phyloP scores from a whole-genome alignment of 1,284 basidiomycete species.

The Anthracocystis panici-leucophaei region DNA sequence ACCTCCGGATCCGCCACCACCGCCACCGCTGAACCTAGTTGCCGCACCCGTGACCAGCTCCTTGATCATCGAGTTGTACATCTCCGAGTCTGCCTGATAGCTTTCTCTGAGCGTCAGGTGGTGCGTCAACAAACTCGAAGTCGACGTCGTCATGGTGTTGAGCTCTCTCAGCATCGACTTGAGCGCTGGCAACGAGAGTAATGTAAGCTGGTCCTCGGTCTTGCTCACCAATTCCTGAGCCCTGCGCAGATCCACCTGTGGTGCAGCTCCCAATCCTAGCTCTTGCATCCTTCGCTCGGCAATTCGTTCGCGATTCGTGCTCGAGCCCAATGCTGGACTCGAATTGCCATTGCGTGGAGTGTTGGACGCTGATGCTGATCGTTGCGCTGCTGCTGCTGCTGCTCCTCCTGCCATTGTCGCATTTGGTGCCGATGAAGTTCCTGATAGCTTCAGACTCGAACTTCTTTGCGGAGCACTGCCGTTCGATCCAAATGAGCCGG shows the following conservation, averaged over 20 bases:
- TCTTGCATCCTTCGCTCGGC: constrained; percentile 57
- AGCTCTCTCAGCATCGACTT: constrained; percentile 57
- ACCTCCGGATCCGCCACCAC: constrained; percentile 10
- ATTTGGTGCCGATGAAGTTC: constrained; percentile 2
- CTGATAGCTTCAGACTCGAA: constrained; percentile 27
- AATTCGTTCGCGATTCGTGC: constrained; percentile 43
- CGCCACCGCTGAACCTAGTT: constrained; percentile 37
- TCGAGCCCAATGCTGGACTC: constrained; percentile 41
- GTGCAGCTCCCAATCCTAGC: constrained; percentile 50
- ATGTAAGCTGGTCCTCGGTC: constrained; percentile 60
- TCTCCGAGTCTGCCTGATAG: constrained; percentile 62
- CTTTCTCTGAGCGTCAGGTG: constrained; percentile 64
- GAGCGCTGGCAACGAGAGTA: constrained; percentile 62
- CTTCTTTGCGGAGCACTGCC: constrained; percentile 20
- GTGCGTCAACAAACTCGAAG: constrained; percentile 62
- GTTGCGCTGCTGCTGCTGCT: constrained; percentile 18
- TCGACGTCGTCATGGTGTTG: constrained; percentile 52
- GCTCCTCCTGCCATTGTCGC: constrained; percentile 4
- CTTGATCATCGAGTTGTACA: constrained; percentile 67
- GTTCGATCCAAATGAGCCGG: constrained; percentile 8
- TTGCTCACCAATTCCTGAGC: constrained; percentile 53
- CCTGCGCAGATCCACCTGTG: constrained; percentile 50
- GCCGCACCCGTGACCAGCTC: constrained; percentile 66
- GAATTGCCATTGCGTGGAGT: constrained; percentile 44
- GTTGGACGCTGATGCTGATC: constrained; percentile 39